Evolutionary conservation across 2,329 filamentous ascomycete genomes (phyloP).

Genomic region (Chaetomiaceae sp.): DNA sequence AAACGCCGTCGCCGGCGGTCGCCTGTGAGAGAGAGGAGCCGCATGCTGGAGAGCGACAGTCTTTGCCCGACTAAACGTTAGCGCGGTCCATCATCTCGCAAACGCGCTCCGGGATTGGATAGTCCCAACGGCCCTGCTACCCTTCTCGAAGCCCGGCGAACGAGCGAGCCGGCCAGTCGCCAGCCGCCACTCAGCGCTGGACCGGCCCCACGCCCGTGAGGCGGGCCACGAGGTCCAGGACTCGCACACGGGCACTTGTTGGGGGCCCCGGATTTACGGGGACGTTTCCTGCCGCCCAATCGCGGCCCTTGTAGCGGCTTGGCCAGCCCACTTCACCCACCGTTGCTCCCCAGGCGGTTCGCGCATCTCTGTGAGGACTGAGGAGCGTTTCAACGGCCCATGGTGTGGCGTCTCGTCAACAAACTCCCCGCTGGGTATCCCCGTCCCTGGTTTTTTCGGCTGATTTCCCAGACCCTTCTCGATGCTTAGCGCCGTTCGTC

Average conservation of each 20-base stretch:
- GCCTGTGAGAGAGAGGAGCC: slow-evolving; percentile 9
- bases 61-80: not conserved
- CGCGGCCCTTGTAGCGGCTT: slow-evolving; percentile 16
- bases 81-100: not conserved
- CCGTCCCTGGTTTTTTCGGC: slow-evolving; percentile 2
- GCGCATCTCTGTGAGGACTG: too few species aligned
- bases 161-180: not conserved
- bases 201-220: slow-evolving; percentile 7
- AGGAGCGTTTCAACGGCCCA: slow-evolving; percentile 12
- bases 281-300: slow-evolving; percentile 21
- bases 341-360: slow-evolving; percentile 4
- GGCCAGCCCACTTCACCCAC: not conserved
- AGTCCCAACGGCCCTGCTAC: slow-evolving; percentile 3
- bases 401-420: not conserved
- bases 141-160: slow-evolving; percentile 17
- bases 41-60: slow-evolving; percentile 4
- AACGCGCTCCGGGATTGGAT: slow-evolving; percentile 3
- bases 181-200: not conserved
- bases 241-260: too few species aligned
- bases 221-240: too few species aligned
- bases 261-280: slow-evolving; percentile 18
- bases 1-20: not conserved
- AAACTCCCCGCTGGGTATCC: too few species aligned
- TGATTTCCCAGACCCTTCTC: slow-evolving; percentile 1
- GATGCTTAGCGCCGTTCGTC: not conserved